Base-by-base conservation (phyloP, 805 yeast genomes). In the Lachancea fermentati region DNA sequence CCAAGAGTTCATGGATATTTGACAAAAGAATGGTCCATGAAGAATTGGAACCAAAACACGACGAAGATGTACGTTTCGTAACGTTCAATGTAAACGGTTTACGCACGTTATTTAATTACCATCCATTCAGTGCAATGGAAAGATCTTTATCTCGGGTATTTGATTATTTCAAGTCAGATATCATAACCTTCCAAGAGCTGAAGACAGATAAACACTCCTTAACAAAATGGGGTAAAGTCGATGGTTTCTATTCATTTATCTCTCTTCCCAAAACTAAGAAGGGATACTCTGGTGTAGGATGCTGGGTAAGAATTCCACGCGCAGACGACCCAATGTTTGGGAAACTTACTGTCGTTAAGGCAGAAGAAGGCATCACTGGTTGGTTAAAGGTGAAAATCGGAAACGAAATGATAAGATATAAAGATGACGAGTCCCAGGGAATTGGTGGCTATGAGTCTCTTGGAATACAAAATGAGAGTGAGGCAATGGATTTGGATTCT, bases 291-390 rank as follows among this genome's bases (percentile, higher is more conserved):
- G 98, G 98, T 0, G 97, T 91, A 1, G 95, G 89, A 0, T 74
- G 91, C 2, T 91, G 85, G 62, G 71, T 85, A 2, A 65, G 88
- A 34, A 60, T 67, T 2, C 77, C 81, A 1, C 50, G 54, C 1
- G 63, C 60, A 0, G 60, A 58, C 8, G 84, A 81, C 18, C 59
- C 73, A 0, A 55, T 60, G 1, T 33, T 47, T 16, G 54, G 57
- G 14, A 57, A 70, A 2, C 55, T 88, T 18, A 63, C 69, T 2
- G 86, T 87, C 1, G 37, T 73, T 2, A 77, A 75, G 47, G 96
- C 89, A 0, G 97, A 93, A 56, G 96, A 91, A 60, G 98, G 98
- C 0, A 67, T 93, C 5, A 83, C 96, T 0, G 98, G 97, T 0
- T 63, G 66, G 1, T 36, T 68, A 17, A 46, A 39, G 7, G 46